Evolutionary conservation across 2,329 filamentous ascomycete species (phyloP), one percentile per base, ranked within the genome.

Genomic region (Aspergillus carbonarius): DNA sequence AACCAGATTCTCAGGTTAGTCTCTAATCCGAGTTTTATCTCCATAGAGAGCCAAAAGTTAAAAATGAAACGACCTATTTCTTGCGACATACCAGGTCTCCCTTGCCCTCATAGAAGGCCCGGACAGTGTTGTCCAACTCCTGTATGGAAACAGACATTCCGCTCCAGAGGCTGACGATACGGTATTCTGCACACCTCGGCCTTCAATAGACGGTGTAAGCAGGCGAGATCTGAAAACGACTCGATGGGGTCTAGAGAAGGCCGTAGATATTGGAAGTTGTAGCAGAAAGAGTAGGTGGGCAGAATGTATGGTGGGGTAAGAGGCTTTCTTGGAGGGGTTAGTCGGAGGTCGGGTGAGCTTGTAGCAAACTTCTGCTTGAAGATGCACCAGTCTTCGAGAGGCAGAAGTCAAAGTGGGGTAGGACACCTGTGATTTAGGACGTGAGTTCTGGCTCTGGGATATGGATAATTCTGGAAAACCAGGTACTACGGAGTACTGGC

Each of bases 121-220:
- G 93, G 84, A 98, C 93, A 68, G 92, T 95, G 78, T 84, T 88
- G 86, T 99, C 95, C 82, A 99, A 88, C 87, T 99, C 95, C 78
- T 90, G 87, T 79, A 99, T 93, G 72, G 90, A 85, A 75, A 85
- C 79, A 70, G 85, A 85, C 85, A 88, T 88, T 66, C 67, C 69
- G 73, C 68, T 69, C 66, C 66, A 68, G 66, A 67, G 59, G 63
- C 64, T 66, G 68, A 68, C 67, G 68, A 66, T 63, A 58, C 69
- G 64, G 70, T 68, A 68, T 62, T 64, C 58, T 58, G 63, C 61
- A 68, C 64, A 42, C 51, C 51, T 54, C 37, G 57, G 60, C 58
- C 42, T 55, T 48, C 54, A 46, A 55, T 48, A 9, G n/a, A 32
- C 18, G 18, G 35, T 34, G 15, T n/a, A 30, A 39, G 23, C 17